A percentile compares a stretch with the other conserved stretches of the same genome.
These are phyloP conservation scores for Erythrobasidium yunnanense DNA, from an alignment of 768 basidiomycete genomes.

Conservation along the genomic window DNA sequence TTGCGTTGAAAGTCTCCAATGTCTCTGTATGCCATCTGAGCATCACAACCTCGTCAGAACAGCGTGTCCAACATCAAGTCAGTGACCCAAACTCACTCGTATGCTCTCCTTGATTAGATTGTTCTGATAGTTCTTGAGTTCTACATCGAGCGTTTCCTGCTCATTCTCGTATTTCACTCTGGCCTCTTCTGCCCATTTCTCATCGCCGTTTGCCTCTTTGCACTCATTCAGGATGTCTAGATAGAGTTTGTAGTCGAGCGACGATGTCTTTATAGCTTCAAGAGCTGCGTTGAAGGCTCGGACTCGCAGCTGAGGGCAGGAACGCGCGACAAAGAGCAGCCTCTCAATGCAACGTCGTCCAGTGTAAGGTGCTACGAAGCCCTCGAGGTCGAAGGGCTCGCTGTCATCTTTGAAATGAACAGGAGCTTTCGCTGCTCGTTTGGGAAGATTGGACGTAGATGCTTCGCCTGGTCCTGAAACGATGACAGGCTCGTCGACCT, in stretches of 20 bases:
- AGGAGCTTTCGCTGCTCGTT: not conserved
- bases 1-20: constrained; percentile 67
- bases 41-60: not conserved
- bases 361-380: constrained; percentile 63
- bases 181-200: constrained; percentile 56
- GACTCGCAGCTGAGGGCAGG: constrained; percentile 58
- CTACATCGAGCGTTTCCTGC: constrained; percentile 72
- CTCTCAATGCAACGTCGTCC: constrained; percentile 69
- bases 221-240: constrained; percentile 40
- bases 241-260: constrained; percentile 52
- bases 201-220: constrained; percentile 49
- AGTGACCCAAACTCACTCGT: constrained; percentile 49
- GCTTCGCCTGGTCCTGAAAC: no score
- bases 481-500: not conserved
- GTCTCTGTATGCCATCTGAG: constrained; percentile 80
- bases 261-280: constrained; percentile 51
- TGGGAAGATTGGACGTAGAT: not conserved
- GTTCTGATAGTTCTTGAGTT: constrained; percentile 84
- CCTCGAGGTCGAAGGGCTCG: constrained; percentile 79
- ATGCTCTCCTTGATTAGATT: constrained; percentile 99
- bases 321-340: constrained; percentile 55
- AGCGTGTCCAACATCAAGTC: not conserved
- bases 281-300: constrained; percentile 62
- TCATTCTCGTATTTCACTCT: constrained; percentile 44
- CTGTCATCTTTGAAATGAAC: constrained; percentile 54